These are phyloP conservation scores for Pythium oligandrum DNA, from an alignment of 352 stramenopile species.

Conservation along the genomic window DNA sequence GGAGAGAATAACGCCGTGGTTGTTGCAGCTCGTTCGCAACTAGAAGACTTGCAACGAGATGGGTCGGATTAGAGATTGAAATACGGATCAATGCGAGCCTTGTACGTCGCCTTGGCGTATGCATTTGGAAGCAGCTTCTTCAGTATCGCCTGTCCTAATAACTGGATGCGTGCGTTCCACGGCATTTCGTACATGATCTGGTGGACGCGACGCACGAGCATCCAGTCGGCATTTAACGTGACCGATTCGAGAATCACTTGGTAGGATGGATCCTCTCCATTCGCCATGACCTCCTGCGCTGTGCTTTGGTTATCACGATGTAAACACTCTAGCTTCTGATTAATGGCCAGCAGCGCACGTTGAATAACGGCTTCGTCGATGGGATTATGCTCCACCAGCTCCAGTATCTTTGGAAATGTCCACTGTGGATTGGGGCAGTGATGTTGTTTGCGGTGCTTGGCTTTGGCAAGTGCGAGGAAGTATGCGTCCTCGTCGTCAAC, in stretches of 20 bases:
- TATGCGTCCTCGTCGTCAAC: constrained; percentile 52
- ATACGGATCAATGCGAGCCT: constrained; percentile 67
- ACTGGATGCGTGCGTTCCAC: constrained; percentile 48
- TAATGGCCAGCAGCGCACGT: constrained; percentile 49
- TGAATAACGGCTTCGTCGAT: constrained; percentile 55
- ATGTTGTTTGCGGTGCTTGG: constrained; percentile 42
- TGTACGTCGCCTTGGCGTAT: constrained; percentile 67
- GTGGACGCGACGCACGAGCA: constrained; percentile 56
- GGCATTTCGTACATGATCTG: constrained; percentile 63
- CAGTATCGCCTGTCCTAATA: constrained; percentile 48
- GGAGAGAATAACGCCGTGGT: too few relatives aligned
- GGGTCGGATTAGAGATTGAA: constrained; percentile 43
- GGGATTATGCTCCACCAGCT: constrained; percentile 53
- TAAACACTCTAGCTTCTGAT: constrained; percentile 38
- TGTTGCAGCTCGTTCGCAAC: too few relatives aligned
- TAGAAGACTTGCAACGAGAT: too few relatives aligned
- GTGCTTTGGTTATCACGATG: constrained; percentile 17
- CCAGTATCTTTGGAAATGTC: constrained; percentile 43
- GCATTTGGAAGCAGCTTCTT: constrained; percentile 54
- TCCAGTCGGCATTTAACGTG: constrained; percentile 43
- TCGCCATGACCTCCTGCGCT: constrained; percentile 2
- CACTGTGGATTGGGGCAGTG: constrained; percentile 46
- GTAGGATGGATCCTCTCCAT: constrained; percentile 4
- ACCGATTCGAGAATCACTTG: constrained; percentile 32
- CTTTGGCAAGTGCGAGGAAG: constrained; percentile 52